Base-by-base conservation (phyloP, 441 rosid species). In the Gossypium gossypioides region DNA sequence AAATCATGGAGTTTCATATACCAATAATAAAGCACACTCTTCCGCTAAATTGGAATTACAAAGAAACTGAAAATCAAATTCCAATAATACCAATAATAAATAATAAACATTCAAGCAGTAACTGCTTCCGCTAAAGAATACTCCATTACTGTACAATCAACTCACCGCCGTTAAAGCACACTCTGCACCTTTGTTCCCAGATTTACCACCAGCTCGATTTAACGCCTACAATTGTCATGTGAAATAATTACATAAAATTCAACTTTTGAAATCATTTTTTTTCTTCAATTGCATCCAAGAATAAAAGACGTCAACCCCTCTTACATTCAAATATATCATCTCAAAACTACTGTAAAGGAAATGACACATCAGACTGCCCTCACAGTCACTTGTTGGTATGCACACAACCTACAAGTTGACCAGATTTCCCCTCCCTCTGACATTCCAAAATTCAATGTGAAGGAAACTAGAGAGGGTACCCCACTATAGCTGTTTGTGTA, bases 131-230 rank as follows among this genome's bases (percentile, higher is more conserved):
- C 3, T 52, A 52, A 16, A 51, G 22, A 52, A 52, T 16, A 51
- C 63, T 25, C 63, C 40, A 58, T 61, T 40, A 9, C 16, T 2
- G 1, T 19, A 18, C 16, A 1, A 57, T 54, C 70, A 71, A 88
- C 90, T 86, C 87, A 95, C 98, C 54, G 99, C 95, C 0, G 93
- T 91, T 78, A 95, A 76, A 24, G 99, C 98, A 75, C 91, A 79
- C 85, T 95, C 98, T 66, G 99, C 88, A 19, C 97, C 99, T 85
- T 95, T 95, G 79, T 95, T 92, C 37, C 96, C 97, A 59, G 98
- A 79, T 83, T 95, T 95, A 69, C 97, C 99, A 75, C 99, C 99
- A 84, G 98, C 97, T 74, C 99, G 85, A 76, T 92, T 88, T 55
- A 92, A 67, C 51, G 99, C 99, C 97, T 95, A 82, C 60, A 75